Conservation (phyloP, 257 asterid genomes). For the Linderniella brevidens region DNA sequence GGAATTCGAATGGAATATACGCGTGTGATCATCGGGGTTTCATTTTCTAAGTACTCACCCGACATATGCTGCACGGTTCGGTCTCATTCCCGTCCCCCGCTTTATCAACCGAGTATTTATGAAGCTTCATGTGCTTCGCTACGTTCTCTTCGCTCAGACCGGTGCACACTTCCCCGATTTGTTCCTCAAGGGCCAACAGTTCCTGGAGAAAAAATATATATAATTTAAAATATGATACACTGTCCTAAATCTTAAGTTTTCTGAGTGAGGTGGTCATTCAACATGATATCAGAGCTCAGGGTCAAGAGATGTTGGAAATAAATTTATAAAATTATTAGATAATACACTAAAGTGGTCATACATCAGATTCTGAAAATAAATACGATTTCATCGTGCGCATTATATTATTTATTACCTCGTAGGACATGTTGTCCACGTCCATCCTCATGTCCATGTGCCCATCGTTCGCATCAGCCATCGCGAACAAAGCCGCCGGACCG, state of each 20-base stretch:
- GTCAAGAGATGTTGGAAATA: too few relatives aligned
- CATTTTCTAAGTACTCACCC: constrained; percentile 18
- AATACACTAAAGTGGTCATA: too few relatives aligned
- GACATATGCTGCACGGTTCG: constrained; percentile 59
- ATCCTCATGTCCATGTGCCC: constrained; percentile 31
- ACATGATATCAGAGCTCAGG: too few relatives aligned
- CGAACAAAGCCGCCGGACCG: constrained; percentile 18
- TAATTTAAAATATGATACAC: too few relatives aligned
- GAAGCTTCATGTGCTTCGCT: constrained; percentile 24
- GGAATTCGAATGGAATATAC: neutral
- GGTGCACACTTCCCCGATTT: constrained; percentile 59
- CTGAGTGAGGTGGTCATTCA: too few relatives aligned
- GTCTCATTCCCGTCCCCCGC: constrained; percentile 18
- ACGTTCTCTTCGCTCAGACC: constrained; percentile 45
- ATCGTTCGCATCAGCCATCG: constrained; percentile 23
- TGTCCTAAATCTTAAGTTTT: too few relatives aligned
- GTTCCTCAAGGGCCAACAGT: constrained; percentile 51
- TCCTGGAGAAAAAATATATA: constrained; percentile 32
- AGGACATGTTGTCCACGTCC: constrained; percentile 36
- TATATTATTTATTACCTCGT: constrained; percentile 25
- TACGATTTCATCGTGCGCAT: too few relatives aligned
- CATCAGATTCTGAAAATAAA: too few relatives aligned
- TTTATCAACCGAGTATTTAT: constrained; percentile 9
- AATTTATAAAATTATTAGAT: too few relatives aligned
- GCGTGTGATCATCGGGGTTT: too few relatives aligned